Conservation (phyloP, 2,329 filamentous ascomycete species). For the Colletotrichum tropicicola region DNA sequence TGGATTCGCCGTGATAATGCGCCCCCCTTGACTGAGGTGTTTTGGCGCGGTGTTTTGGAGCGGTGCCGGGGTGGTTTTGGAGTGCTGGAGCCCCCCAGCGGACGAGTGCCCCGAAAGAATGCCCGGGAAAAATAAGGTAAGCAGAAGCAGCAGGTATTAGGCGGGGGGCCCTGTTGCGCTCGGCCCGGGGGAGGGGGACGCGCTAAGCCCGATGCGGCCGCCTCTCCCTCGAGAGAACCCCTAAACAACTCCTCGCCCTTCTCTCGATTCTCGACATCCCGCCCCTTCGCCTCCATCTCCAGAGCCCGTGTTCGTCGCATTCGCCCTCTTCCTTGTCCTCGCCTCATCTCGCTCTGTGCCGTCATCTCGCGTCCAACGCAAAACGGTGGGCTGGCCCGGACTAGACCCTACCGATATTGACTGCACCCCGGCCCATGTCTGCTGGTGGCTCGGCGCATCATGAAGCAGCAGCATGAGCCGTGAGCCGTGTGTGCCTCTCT, state of each 20-base stretch:
- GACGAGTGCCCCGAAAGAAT: neutral
- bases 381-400: neutral
- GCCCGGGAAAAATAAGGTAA: neutral
- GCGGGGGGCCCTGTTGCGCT: neutral
- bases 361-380: neutral
- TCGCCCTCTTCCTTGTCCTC: slow-evolving; percentile 1
- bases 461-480: neutral
- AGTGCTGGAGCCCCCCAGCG: slow-evolving; percentile 6
- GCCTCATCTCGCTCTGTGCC: slow-evolving; percentile 3
- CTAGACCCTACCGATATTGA: neutral
- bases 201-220: too few species aligned
- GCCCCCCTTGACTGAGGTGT: too few species aligned
- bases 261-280: slow-evolving; percentile 1
- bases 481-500: too few species aligned
- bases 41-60: slow-evolving; percentile 9
- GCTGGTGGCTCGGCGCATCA: neutral
- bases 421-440: neutral
- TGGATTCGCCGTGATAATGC: too few species aligned
- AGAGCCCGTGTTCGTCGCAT: neutral
- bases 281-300: slow-evolving; percentile 16
- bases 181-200: neutral
- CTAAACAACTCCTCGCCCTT: slow-evolving; percentile 14
- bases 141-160: neutral
- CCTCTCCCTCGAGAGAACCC: too few species aligned
- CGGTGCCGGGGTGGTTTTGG: slow-evolving; percentile 10